phyloP scores from a whole-genome alignment of 2,329 filamentous ascomycete species.

The Paecilomyces niveus region DNA sequence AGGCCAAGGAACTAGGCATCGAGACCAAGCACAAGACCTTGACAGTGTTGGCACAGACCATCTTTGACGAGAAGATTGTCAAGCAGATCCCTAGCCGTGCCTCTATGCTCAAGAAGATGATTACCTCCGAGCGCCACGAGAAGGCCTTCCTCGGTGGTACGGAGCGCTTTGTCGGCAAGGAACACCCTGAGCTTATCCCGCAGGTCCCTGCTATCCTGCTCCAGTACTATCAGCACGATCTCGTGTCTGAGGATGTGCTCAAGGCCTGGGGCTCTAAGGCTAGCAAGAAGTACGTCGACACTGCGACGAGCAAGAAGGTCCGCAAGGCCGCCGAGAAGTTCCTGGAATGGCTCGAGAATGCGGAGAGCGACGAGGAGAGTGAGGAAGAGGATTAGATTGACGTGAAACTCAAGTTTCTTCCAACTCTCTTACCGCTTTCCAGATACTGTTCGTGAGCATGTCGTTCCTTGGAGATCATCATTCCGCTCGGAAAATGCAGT shows the following conservation, averaged over 20 bases:
- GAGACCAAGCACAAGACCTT: constrained; percentile 91
- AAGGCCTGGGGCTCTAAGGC: constrained; percentile 89
- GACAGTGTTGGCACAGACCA: constrained; percentile 81
- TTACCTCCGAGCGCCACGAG: constrained; percentile 87
- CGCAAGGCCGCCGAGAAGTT: constrained; percentile 92
- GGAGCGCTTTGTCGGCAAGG: constrained; percentile 80
- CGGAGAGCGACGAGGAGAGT: constrained; percentile 65
- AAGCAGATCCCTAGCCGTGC: constrained; percentile 81
- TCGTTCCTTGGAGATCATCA: neutral
- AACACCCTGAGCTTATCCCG: constrained; percentile 70
- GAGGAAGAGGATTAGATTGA: constrained; percentile 51
- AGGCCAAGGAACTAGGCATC: constrained; percentile 93
- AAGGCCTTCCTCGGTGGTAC: constrained; percentile 93
- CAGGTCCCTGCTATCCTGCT: constrained; percentile 81
- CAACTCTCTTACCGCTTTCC: neutral
- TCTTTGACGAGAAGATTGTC: constrained; percentile 86
- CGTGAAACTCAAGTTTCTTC: neutral
- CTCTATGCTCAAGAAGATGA: constrained; percentile 83
- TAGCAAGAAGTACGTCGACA: constrained; percentile 96
- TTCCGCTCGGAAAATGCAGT: neutral
- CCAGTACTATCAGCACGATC: constrained; percentile 82
- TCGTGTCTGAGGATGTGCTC: constrained; percentile 80
- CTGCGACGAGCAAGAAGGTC: constrained; percentile 85
- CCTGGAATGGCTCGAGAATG: constrained; percentile 86
- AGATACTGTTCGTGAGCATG: neutral